These are phyloP conservation scores for Alternaria angustiovoidea DNA, from an alignment of 2,329 filamentous ascomycete genomes.

Conservation along the genomic window DNA sequence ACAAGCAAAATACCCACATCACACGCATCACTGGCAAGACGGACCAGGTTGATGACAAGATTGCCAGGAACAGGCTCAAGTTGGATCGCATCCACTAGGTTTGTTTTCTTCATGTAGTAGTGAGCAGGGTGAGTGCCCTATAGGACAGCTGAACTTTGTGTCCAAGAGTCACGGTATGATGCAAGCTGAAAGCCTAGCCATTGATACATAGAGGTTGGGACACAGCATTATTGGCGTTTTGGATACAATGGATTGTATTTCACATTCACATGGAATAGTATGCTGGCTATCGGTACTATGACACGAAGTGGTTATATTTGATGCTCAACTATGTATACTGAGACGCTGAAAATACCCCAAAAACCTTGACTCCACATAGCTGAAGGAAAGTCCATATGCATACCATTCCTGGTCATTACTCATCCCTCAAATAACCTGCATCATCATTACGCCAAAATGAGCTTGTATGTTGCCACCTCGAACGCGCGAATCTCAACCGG, in stretches of 20 bases:
- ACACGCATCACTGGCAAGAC: constrained; percentile 83
- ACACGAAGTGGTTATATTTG: neutral
- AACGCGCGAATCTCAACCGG: constrained; percentile 72
- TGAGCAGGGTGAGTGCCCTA: neutral
- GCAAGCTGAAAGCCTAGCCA: neutral
- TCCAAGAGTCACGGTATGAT: neutral
- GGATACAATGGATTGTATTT: neutral
- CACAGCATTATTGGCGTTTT: neutral
- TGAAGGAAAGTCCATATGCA: neutral
- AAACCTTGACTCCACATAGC: too few species aligned
- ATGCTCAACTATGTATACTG: neutral
- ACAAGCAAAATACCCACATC: constrained; percentile 79
- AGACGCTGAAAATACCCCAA: neutral
- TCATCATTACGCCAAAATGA: constrained; percentile 49
- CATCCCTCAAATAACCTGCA: neutral
- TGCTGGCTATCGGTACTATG: neutral
- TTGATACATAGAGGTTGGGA: neutral
- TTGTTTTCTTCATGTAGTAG: neutral
- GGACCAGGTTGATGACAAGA: constrained; percentile 78
- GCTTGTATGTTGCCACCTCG: constrained; percentile 82
- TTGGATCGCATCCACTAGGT: constrained; percentile 67
- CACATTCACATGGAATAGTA: rapidly evolving
- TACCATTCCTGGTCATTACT: neutral
- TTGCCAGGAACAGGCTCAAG: constrained; percentile 78
- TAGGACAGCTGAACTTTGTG: neutral